Evolutionary conservation across 192 early-diverging fungal genomes (phyloP), one percentile per base, ranked within the genome.

Genomic region (Geranomyces variabilis): DNA sequence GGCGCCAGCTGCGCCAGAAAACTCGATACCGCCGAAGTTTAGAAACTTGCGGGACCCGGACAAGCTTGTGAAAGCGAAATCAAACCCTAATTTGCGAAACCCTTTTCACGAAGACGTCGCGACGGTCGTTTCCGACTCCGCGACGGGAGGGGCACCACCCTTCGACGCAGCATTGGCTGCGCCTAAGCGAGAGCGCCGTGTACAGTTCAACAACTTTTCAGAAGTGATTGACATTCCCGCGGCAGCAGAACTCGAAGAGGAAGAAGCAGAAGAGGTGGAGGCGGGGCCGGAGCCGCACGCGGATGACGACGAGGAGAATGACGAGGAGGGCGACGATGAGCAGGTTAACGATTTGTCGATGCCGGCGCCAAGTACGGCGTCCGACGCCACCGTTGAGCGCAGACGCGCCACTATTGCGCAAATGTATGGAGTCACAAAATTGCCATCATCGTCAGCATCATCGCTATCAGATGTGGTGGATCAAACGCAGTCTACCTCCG

Each of bases 51-150:
- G 58, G 17, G 58, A 60, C 31, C 58, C 58, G 58, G 58, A 60
- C 58, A 60, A 60, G 58, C 31, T 60, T 10, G 31, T 60, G 31
- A 60, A 60, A 19, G 58, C 58, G 29, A 60, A 60, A 29, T 60
- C 58, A 9, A 26, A 28, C 29, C 58, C 58, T 7, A 60, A 60
- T 60, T 19, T 60, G 17, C 51, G 51, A 7, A 53, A 53, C 15
- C 58, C 24, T 4, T 33, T 60, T 26, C 58, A 60, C 29, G 29
- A 4, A 30, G 29, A 60, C 10, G 36, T 41, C 10, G 36, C 36
- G 36, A 41, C 36, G 36, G 36, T 10, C 5, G 36, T 41, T 2
- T 17, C 29, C 24, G 31, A 31, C 8, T 29, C 29, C 17, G 29
- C 58, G 2, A 12, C 56, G 12, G 56, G 14, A 57, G 24, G 12